Evolutionary conservation across 495 filamentous ascomycete species (phyloP).

Genomic region (Glarea lozoyensis): DNA sequence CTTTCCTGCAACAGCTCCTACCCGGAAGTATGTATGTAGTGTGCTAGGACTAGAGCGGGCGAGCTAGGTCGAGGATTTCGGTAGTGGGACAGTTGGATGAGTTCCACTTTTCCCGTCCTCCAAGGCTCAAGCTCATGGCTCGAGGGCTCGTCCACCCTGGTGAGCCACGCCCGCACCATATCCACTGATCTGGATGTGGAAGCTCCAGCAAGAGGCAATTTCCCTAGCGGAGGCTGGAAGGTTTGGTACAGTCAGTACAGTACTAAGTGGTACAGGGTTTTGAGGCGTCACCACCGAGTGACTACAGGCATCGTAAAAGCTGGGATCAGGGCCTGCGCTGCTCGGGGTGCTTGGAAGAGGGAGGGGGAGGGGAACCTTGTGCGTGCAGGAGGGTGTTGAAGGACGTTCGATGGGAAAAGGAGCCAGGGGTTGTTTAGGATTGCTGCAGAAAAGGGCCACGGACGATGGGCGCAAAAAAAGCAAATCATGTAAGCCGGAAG

Average conservation of each 20-base stretch:
- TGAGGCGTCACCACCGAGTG: no score
- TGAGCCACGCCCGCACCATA: slow-evolving; percentile 16
- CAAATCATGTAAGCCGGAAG: neutral
- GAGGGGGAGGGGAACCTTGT: slow-evolving; percentile 7
- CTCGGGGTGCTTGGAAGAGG: neutral
- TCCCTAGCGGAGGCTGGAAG: slow-evolving; percentile 7
- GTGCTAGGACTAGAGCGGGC: slow-evolving; percentile 2
- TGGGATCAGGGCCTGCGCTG: slow-evolving; percentile 25
- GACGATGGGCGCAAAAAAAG: neutral
- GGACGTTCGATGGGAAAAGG: slow-evolving; percentile 9
- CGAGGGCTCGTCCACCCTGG: no score
- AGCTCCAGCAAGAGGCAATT: slow-evolving; percentile 15
- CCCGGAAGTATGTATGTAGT: neutral
- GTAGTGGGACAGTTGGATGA: slow-evolving; percentile 17
- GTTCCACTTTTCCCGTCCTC: slow-evolving; percentile 17
- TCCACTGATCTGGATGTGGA: slow-evolving; percentile 22
- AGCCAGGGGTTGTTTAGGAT: slow-evolving; percentile 17
- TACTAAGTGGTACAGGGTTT: no score
- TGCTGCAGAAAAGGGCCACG: neutral
- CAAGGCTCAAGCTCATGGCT: no score
- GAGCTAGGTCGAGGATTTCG: slow-evolving; percentile 6
- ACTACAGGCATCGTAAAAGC: slow-evolving; percentile 13
- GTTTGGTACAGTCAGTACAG: no score
- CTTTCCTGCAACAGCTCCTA: no score
- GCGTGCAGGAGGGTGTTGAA: slow-evolving; percentile 11